Evolutionary conservation across 2,329 filamentous ascomycete species (phyloP).

Genomic region (Alternaria infectoria): DNA sequence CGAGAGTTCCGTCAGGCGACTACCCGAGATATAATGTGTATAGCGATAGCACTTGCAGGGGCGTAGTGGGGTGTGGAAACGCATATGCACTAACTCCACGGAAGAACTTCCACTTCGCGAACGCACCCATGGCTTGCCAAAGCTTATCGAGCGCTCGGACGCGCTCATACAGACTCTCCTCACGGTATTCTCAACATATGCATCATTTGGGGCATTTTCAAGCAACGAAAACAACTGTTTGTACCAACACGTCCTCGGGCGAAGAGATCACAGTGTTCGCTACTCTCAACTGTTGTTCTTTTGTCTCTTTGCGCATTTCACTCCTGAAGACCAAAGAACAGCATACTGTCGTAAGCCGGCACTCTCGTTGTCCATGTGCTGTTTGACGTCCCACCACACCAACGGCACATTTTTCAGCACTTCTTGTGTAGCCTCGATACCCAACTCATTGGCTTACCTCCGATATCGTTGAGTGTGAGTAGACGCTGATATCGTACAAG

Average conservation of each 20-base stretch:
- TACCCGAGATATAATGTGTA: background rate
- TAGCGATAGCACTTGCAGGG: background rate
- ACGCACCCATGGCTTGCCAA: background rate
- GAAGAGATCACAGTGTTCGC: background rate
- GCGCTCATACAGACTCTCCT: background rate
- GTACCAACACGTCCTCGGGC: background rate
- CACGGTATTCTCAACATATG: background rate
- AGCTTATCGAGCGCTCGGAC: background rate
- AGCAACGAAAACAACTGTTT: background rate
- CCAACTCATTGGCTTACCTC: background rate
- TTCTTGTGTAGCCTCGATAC: background rate
- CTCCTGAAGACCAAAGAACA: slow-evolving; percentile 17
- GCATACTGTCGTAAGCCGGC: background rate
- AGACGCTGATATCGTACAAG: background rate
- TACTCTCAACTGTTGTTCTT: background rate
- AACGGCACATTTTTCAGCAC: background rate
- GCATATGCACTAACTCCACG: background rate
- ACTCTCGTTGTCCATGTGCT: background rate
- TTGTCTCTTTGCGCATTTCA: background rate
- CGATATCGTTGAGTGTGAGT: background rate
- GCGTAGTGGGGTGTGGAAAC: background rate
- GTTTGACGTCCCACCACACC: background rate
- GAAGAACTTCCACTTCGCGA: background rate
- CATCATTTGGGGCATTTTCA: background rate
- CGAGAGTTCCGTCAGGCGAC: background rate